phyloP scores from a whole-genome alignment of 768 basidiomycete genomes.

The Phaffia tasmanica region DNA sequence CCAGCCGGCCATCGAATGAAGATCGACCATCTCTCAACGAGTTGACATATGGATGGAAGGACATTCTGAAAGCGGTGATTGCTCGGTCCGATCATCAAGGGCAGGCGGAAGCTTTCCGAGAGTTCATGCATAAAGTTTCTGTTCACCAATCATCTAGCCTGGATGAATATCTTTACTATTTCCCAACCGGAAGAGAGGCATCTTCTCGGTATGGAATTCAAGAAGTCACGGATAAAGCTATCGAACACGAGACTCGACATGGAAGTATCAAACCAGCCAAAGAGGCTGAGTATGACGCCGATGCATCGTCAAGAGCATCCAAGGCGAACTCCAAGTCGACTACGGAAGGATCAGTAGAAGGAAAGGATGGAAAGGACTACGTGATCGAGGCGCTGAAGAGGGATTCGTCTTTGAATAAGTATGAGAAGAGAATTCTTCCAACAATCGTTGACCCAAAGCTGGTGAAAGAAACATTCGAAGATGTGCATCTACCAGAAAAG shows the following conservation, averaged over 20 bases:
- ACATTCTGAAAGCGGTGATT: no score
- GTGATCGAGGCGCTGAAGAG: slow-evolving; percentile 65
- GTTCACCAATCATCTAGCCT: background rate
- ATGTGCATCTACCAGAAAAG: slow-evolving; percentile 75
- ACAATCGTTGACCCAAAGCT: slow-evolving; percentile 76
- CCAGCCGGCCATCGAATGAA: no score
- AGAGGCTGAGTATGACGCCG: slow-evolving; percentile 30
- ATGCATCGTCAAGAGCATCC: slow-evolving; percentile 7
- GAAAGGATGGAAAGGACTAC: slow-evolving; percentile 44
- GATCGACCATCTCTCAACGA: no score
- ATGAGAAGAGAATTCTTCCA: slow-evolving; percentile 66
- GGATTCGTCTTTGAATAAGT: slow-evolving; percentile 61
- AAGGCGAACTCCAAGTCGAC: background rate
- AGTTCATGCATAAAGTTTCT: background rate
- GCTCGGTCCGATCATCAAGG: background rate
- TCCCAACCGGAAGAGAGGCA: no score
- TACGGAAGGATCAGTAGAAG: slow-evolving; percentile 27
- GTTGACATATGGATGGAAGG: no score
- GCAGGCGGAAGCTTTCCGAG: background rate
- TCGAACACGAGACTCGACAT: slow-evolving; percentile 2
- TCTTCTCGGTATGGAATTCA: no score
- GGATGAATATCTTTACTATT: no score
- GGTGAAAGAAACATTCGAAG: slow-evolving; percentile 39
- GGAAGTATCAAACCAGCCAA: slow-evolving; percentile 38
- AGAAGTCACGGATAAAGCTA: slow-evolving; percentile 13